These are phyloP conservation scores for Rubia tinctorum DNA, from an alignment of 305 asterid species.

Conservation along the genomic window DNA sequence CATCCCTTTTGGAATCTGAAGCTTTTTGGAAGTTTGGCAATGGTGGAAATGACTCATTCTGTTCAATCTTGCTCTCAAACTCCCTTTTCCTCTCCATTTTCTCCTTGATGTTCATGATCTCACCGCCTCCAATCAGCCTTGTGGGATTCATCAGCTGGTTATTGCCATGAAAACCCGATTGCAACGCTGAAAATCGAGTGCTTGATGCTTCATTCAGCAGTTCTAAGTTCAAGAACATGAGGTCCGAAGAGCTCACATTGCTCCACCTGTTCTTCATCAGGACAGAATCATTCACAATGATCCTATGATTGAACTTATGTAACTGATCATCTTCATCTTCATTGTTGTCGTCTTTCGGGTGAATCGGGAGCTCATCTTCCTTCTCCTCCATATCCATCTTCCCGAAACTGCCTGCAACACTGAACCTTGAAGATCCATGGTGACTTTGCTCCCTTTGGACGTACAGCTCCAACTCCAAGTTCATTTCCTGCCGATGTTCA, in stretches of 20 bases:
- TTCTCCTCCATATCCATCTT: slow-evolving; percentile 22
- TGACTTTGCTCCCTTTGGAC: slow-evolving; percentile 50
- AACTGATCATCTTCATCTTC: slow-evolving; percentile 12
- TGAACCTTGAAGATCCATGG: slow-evolving; percentile 41
- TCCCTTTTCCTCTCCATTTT: slow-evolving; percentile 50
- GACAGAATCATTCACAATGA: slow-evolving; percentile 51
- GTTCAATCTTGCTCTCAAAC: slow-evolving; percentile 33
- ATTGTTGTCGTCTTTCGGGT: slow-evolving; percentile 16
- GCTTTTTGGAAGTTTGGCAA: slow-evolving; percentile 13
- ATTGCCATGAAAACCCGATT: slow-evolving; percentile 10
- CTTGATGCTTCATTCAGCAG: slow-evolving; percentile 42
- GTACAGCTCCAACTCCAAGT: slow-evolving; percentile 45
- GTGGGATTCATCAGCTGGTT: slow-evolving; percentile 14
- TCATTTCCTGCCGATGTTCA: slow-evolving; percentile 32
- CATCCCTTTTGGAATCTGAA: slow-evolving; percentile 15
- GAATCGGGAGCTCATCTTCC: slow-evolving; percentile 48
- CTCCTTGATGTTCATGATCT: slow-evolving; percentile 48
- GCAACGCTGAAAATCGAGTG: slow-evolving; percentile 27
- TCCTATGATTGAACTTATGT: slow-evolving; percentile 52
- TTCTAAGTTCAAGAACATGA: slow-evolving; percentile 55
- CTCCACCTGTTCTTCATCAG: slow-evolving; percentile 69
- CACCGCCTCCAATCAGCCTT: slow-evolving; percentile 19
- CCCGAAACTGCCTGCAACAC: slow-evolving; percentile 35
- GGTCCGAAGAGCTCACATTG: slow-evolving; percentile 57
- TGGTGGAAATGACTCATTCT: slow-evolving; percentile 21